phyloP scores from a whole-genome alignment of 306 rosid species.

The Rosa chinensis region DNA sequence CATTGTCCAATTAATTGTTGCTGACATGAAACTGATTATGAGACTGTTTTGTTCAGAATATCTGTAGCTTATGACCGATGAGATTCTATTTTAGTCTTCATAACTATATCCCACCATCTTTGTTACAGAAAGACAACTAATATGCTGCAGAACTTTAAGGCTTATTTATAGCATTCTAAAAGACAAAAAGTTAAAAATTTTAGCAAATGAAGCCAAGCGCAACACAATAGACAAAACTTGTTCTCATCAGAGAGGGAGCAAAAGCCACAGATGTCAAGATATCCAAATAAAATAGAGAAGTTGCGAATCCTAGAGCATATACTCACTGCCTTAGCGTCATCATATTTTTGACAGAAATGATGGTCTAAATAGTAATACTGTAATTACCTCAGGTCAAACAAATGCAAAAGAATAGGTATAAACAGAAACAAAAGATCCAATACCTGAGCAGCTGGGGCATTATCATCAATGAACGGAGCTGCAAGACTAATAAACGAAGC shows the following conservation, averaged over 20 bases:
- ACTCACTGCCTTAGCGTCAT: neutral
- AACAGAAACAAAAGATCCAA: constrained; percentile 20
- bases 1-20: neutral
- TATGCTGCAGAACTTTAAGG: neutral
- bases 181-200: neutral
- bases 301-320: neutral
- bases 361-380: neutral
- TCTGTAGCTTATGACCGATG: neutral
- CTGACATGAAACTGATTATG: neutral
- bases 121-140: neutral
- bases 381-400: constrained; percentile 3
- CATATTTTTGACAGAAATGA: neutral
- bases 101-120: neutral
- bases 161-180: neutral
- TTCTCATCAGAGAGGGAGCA: neutral
- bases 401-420: constrained; percentile 17
- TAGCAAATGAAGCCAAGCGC: neutral
- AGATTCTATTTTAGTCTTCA: neutral
- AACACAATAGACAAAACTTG: neutral
- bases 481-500: constrained; percentile 94
- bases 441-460: constrained; percentile 79
- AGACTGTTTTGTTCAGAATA: neutral
- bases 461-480: constrained; percentile 88
- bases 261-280: neutral
- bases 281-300: neutral